Evolutionary conservation across 2,329 filamentous ascomycete genomes (phyloP).

Genomic region (Huntiella savannae): DNA sequence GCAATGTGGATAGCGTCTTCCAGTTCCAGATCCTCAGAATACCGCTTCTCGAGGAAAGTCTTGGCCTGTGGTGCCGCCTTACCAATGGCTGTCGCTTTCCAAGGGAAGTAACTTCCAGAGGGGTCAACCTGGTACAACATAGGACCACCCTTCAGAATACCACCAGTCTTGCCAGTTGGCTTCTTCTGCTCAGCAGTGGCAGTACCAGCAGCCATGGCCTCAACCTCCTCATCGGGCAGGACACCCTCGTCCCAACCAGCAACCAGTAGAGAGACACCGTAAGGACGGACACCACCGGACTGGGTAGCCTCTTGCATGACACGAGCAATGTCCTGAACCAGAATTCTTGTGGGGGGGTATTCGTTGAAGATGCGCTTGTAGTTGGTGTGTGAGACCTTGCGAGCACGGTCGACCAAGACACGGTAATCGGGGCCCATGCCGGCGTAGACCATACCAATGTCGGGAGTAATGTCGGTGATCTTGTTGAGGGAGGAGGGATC

Average conservation of each 20-base stretch:
- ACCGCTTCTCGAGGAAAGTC: slow-evolving; percentile 98
- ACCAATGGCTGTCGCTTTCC: slow-evolving; percentile 97
- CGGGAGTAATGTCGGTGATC: slow-evolving; percentile 92
- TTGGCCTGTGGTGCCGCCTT: slow-evolving; percentile 97
- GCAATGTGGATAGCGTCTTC: slow-evolving; percentile 98
- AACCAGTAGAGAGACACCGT: slow-evolving; percentile 86
- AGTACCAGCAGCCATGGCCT: slow-evolving; percentile 29
- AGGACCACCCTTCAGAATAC: slow-evolving; percentile 85
- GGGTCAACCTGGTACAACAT: slow-evolving; percentile 98
- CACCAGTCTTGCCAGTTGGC: slow-evolving; percentile 71
- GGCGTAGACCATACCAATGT: slow-evolving; percentile 99
- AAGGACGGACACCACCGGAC: slow-evolving; percentile 89
- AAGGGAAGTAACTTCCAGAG: slow-evolving; percentile 96
- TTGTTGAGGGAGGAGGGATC: slow-evolving; percentile 90
- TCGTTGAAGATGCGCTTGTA: slow-evolving; percentile 99
- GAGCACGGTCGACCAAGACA: slow-evolving; percentile 90
- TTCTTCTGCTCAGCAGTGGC: slow-evolving; percentile 45
- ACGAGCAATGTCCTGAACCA: slow-evolving; percentile 92
- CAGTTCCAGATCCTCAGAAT: slow-evolving; percentile 88
- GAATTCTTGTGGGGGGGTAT: slow-evolving; percentile 97
- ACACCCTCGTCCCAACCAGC: slow-evolving; percentile 97
- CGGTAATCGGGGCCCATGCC: slow-evolving; percentile 98
- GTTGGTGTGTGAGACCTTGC: slow-evolving; percentile 91
- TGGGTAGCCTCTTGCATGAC: slow-evolving; percentile 99
- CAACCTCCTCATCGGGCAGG: slow-evolving; percentile 59